Evolutionary conservation across 148 eudicot genomes (phyloP).

Genomic region (Persicaria maculosa): DNA sequence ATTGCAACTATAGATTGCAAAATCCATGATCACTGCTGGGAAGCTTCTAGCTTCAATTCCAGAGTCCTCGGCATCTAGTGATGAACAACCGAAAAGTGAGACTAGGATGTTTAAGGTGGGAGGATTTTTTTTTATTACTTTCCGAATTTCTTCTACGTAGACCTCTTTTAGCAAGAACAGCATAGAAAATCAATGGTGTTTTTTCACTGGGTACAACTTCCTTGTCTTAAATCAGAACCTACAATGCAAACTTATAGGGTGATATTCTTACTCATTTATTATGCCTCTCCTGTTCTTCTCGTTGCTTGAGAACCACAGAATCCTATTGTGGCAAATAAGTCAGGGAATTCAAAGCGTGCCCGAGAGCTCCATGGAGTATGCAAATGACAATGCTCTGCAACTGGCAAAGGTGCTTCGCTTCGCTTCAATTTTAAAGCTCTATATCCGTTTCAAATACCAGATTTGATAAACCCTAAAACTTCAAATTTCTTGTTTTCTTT

Average conservation of each 20-base stretch:
- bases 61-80: slow-evolving; percentile 25
- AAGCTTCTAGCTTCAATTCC: slow-evolving; percentile 50
- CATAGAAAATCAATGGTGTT: background rate
- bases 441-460: background rate
- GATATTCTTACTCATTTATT: background rate
- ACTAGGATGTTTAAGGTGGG: slow-evolving; percentile 61
- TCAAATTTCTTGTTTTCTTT: background rate
- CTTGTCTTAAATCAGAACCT: background rate
- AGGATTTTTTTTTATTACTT: background rate
- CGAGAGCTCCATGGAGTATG: slow-evolving; percentile 73
- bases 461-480: background rate
- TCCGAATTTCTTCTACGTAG: background rate
- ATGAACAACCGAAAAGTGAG: slow-evolving; percentile 41
- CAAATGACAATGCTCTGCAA: slow-evolving; percentile 78
- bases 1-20: slow-evolving; percentile 73
- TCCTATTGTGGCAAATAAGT: slow-evolving; percentile 74
- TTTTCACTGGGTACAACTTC: slow-evolving; percentile 33
- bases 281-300: slow-evolving; percentile 11
- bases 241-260: background rate
- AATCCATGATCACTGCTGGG: slow-evolving; percentile 69
- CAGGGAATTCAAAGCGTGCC: slow-evolving; percentile 88
- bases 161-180: background rate
- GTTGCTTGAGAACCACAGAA: slow-evolving; percentile 29
- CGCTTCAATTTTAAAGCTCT: background rate
- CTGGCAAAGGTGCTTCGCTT: slow-evolving; percentile 59